These are phyloP conservation scores for Solanum medicagineum DNA, from an alignment of 257 asterid species.

Conservation along the genomic window DNA sequence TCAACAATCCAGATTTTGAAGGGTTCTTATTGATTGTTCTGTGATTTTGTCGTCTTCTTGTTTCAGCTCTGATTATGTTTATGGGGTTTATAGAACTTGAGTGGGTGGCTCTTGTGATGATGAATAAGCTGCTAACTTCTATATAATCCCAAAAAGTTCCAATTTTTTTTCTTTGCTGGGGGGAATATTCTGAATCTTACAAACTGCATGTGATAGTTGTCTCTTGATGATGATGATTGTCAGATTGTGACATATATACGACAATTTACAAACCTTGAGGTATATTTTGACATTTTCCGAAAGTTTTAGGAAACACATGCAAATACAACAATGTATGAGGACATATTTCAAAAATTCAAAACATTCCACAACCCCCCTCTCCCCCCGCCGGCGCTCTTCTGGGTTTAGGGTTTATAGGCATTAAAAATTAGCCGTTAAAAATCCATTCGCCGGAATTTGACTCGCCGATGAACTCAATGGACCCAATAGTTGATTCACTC, in stretches of 20 bases:
- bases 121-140: slow-evolving; percentile 1
- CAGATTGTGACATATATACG: background rate
- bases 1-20: background rate
- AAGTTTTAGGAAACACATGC: background rate
- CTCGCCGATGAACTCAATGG: slow-evolving; percentile 19
- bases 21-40: background rate
- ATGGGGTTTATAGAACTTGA: background rate
- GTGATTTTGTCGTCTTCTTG: background rate
- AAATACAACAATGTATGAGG: background rate
- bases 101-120: background rate
- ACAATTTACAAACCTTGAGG: background rate
- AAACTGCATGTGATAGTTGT: background rate
- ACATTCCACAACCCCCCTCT: background rate
- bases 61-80: background rate
- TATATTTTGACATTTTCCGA: background rate
- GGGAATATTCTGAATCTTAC: background rate
- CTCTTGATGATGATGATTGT: too few relatives aligned
- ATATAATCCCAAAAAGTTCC: background rate
- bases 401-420: slow-evolving; percentile 8
- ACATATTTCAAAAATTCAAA: background rate
- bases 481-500: slow-evolving; percentile 37
- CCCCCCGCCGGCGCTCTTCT: background rate
- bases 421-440: background rate
- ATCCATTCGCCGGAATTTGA: background rate
- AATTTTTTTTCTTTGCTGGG: background rate